A percentile compares a stretch with the other conserved stretches of the same genome.
These are phyloP conservation scores for Lactarius akahatsu DNA, from an alignment of 768 basidiomycete genomes.

Conservation along the genomic window DNA sequence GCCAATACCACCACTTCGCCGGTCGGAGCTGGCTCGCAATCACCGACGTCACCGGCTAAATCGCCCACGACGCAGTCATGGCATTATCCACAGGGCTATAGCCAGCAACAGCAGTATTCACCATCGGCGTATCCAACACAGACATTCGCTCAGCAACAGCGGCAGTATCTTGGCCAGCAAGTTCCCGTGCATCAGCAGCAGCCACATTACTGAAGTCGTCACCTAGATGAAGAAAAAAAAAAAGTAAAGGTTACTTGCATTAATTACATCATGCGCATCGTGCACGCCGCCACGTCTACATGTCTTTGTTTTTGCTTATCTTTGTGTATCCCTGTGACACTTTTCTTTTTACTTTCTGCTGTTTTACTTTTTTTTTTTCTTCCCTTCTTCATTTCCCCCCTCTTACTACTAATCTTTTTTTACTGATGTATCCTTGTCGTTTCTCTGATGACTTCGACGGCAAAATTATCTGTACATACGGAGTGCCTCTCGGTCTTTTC, in stretches of 20 bases:
- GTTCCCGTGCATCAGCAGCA: slow-evolving; percentile 24
- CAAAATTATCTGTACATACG: slow-evolving; percentile 28
- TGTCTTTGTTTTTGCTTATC: not conserved
- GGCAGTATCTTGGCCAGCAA: slow-evolving; percentile 20
- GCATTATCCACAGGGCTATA: slow-evolving; percentile 16
- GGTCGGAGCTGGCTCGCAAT: not conserved
- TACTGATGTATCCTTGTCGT: slow-evolving; percentile 14
- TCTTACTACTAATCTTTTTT: slow-evolving; percentile 1
- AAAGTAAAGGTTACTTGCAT: slow-evolving; percentile 20
- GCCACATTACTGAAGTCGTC: slow-evolving; percentile 13
- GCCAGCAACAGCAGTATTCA: slow-evolving; percentile 24
- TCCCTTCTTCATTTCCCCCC: not conserved
- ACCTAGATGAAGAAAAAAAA: not conserved
- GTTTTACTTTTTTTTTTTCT: not conserved
- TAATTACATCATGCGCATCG: slow-evolving; percentile 6
- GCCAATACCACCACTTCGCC: slow-evolving; percentile 11
- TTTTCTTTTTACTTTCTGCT: not conserved
- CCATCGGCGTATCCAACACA: slow-evolving; percentile 13
- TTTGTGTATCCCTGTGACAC: not conserved
- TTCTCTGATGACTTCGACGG: not conserved
- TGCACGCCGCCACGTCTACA: not conserved
- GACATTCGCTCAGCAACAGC: slow-evolving; percentile 19
- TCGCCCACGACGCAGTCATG: slow-evolving; percentile 15
- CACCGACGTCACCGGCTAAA: slow-evolving; percentile 9
- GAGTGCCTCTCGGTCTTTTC: not conserved